A percentile compares a stretch with the other conserved stretches of the same genome.
Evolutionary conservation across 176 grass and related monocot species (phyloP).

Genomic region (Tillandsia fasciculata): DNA sequence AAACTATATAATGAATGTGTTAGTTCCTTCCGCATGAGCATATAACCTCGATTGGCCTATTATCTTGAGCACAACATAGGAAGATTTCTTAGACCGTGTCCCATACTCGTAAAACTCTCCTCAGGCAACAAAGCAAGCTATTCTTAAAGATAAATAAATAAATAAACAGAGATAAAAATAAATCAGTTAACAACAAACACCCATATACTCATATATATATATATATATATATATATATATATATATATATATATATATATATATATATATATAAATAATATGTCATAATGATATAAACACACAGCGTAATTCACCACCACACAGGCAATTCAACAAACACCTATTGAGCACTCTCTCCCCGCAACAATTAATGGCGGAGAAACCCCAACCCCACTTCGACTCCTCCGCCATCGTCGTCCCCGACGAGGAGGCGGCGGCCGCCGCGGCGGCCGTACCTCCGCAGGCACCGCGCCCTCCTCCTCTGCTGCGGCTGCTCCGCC

Average conservation of each 20-base stretch:
- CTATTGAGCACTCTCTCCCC: not conserved
- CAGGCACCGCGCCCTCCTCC: slow-evolving; percentile 4
- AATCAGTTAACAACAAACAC: not conserved
- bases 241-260: not conserved
- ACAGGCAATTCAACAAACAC: not conserved
- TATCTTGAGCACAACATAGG: too few relatives aligned
- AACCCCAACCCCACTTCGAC: not conserved
- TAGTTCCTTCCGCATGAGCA: too few relatives aligned
- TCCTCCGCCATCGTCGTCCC: not conserved
- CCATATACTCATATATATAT: not conserved
- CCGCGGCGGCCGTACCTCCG: not conserved
- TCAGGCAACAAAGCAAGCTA: not conserved
- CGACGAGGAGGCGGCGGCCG: not conserved
- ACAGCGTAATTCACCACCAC: not conserved
- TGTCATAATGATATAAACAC: not conserved
- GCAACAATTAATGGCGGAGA: not conserved
- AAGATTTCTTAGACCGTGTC: not conserved
- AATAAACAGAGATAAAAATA: not conserved
- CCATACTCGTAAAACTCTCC: not conserved
- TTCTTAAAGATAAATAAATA: too few relatives aligned
- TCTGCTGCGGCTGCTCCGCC: slow-evolving; percentile 28
- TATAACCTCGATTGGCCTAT: too few relatives aligned
- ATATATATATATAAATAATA: not conserved
- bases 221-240: not conserved
- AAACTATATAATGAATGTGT: too few relatives aligned